Percentiles rank a stretch among this genome's conserved stretches.
phyloP scores from a whole-genome alignment of 257 asterid species.

The Solanum peruvianum region DNA sequence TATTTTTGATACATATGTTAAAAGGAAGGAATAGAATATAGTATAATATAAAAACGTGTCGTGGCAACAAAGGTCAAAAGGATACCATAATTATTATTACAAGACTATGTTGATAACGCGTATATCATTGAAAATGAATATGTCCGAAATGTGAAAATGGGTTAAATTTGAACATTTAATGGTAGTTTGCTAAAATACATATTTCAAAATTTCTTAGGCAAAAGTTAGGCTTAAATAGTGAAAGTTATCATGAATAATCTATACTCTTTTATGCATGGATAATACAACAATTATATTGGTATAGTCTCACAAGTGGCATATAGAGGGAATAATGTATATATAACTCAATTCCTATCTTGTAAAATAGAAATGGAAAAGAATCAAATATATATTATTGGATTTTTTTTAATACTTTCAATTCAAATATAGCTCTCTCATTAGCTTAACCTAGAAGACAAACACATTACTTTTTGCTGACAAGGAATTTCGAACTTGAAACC shows the following conservation, averaged over 20 bases:
- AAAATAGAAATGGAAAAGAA: rapidly evolving
- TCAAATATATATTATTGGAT: not conserved
- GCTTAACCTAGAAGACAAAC: too few species aligned
- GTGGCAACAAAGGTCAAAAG: not conserved
- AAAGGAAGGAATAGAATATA: not conserved
- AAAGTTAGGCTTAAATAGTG: not conserved
- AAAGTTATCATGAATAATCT: too few species aligned
- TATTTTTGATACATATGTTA: not conserved
- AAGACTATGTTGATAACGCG: not conserved
- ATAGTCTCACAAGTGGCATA: not conserved
- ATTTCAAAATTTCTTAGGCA: not conserved
- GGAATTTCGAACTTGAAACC: not conserved
- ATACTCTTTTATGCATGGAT: not conserved
- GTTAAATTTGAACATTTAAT: too few species aligned
- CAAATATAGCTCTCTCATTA: not conserved
- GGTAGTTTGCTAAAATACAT: too few species aligned
- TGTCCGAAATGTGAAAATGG: not conserved
- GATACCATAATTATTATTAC: not conserved
- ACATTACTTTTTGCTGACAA: too few species aligned
- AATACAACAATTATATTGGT: not conserved
- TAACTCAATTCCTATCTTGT: not conserved
- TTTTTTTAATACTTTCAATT: not conserved
- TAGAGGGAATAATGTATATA: rapidly evolving
- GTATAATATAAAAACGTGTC: not conserved
- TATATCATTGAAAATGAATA: not conserved